Evolutionary conservation across 192 early-diverging fungal genomes (phyloP).

Genomic region (Umbelopsis ramanniana): DNA sequence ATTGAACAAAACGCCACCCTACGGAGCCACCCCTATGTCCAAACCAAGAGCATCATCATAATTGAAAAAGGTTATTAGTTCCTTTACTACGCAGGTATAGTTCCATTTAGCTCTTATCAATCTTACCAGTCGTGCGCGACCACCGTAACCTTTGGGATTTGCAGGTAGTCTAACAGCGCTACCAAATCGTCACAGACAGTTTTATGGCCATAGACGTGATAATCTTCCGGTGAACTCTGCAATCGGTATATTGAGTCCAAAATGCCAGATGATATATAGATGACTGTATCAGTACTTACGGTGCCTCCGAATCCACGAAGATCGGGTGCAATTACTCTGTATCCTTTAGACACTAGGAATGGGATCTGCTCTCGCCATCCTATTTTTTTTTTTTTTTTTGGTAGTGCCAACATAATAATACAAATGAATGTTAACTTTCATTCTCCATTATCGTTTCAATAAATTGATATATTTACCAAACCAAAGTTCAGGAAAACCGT

Average conservation of each 20-base stretch:
- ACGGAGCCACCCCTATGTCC: conserved; percentile 49
- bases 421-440: background rate
- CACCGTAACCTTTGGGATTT: conserved; percentile 53
- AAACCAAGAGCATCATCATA: background rate
- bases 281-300: conserved; percentile 23
- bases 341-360: conserved; percentile 56
- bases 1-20: conserved; percentile 58
- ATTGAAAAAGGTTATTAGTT: conserved; percentile 3
- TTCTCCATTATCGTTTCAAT: background rate
- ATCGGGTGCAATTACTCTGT: conserved; percentile 60
- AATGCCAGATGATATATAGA: too few relatives aligned
- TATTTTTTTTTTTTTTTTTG: background rate
- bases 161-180: conserved; percentile 61
- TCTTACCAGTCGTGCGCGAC: conserved; percentile 72
- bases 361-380: conserved; percentile 51
- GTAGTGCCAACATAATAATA: background rate
- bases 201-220: conserved; percentile 49
- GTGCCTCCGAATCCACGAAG: conserved; percentile 59
- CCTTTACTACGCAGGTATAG: background rate
- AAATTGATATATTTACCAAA: conserved; percentile 8
- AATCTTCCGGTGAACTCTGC: conserved; percentile 29
- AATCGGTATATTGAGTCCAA: background rate
- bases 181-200: conserved; percentile 56
- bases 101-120: background rate
- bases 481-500: conserved; percentile 47